These are phyloP conservation scores for Diaporthe australafricana DNA, from an alignment of 2,329 filamentous ascomycete genomes.

Conservation along the genomic window DNA sequence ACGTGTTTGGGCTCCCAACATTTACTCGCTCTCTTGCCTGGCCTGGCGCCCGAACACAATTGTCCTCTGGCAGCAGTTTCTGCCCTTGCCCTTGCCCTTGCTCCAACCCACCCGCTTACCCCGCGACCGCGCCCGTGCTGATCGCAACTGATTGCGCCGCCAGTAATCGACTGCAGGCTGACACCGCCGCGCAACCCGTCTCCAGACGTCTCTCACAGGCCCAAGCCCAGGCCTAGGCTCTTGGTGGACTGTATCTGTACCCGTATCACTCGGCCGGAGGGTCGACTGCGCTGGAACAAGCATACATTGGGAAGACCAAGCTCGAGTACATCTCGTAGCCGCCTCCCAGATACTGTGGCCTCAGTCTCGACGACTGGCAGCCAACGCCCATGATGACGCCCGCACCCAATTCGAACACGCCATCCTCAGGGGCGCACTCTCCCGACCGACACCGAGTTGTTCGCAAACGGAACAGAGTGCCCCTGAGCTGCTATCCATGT, in stretches of 20 bases:
- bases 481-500: conserved; percentile 91
- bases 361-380: neutral
- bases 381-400: conserved; percentile 69
- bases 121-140: conserved; percentile 16
- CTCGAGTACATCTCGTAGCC: neutral
- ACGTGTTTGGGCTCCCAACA: neutral
- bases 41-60: conserved; percentile 7
- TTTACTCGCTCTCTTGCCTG: neutral
- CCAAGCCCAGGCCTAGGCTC: neutral
- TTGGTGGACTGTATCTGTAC: neutral
- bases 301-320: neutral
- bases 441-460: conserved; percentile 90
- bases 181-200: neutral
- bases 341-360: neutral
- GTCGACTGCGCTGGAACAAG: neutral
- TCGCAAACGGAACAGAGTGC: conserved; percentile 90
- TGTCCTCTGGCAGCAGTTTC: neutral
- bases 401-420: conserved; percentile 81
- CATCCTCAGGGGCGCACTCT: conserved; percentile 79
- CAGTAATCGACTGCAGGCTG: neutral
- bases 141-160: conserved; percentile 5
- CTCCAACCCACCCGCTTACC: conserved; percentile 12
- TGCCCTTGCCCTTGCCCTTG: conserved; percentile 3
- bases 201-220: no score
- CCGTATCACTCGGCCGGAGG: neutral